Conservation (phyloP, 1,284 basidiomycete species). For the Uromyces viciae-fabae region DNA sequence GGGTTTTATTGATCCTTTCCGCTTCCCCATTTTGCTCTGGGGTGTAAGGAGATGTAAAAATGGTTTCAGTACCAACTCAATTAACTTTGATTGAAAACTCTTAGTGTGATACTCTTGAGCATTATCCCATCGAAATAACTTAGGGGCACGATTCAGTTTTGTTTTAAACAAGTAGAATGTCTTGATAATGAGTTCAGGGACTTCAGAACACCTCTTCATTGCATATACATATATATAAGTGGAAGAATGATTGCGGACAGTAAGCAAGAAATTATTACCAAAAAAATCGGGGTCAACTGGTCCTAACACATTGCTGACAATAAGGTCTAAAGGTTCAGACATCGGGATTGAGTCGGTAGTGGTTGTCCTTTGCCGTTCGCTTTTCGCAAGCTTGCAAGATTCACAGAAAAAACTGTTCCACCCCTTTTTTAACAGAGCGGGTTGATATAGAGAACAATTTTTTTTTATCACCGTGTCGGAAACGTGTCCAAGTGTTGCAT, state of each 20-base stretch:
- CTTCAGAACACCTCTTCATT: not conserved
- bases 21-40: slow-evolving; percentile 16
- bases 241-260: not conserved
- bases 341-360: not conserved
- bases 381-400: not conserved
- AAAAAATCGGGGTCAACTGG: not conserved
- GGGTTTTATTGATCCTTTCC: slow-evolving; percentile 7
- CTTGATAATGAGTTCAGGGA: not conserved
- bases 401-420: slow-evolving; percentile 8
- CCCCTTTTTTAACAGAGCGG: too few relatives aligned
- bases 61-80: not conserved
- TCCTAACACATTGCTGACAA: not conserved
- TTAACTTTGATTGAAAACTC: not conserved
- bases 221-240: not conserved
- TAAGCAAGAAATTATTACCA: not conserved
- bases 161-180: not conserved
- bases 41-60: slow-evolving; percentile 14
- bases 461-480: not conserved
- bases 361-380: not conserved
- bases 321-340: not conserved
- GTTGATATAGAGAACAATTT: not conserved
- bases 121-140: not conserved
- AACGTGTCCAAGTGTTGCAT: not conserved
- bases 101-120: not conserved
- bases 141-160: not conserved